These are phyloP conservation scores for Xylaria sp. DNA, from an alignment of 2,329 filamentous ascomycete species.

Conservation along the genomic window DNA sequence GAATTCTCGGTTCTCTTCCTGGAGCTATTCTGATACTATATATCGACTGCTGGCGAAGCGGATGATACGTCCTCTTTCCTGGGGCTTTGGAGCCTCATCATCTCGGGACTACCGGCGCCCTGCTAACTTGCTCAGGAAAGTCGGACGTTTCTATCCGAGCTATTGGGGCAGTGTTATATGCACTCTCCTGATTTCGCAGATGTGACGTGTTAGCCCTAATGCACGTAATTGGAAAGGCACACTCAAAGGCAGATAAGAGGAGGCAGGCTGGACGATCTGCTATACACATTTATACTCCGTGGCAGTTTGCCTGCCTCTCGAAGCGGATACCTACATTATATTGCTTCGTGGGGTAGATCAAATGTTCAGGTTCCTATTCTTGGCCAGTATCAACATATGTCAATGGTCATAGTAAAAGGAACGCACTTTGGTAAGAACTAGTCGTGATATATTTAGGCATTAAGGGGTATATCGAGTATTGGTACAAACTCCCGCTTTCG, in stretches of 20 bases:
- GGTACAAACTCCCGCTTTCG: neutral
- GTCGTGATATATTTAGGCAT: neutral
- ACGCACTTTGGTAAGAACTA: neutral
- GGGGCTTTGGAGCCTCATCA: neutral
- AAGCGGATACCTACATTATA: conserved; percentile 12
- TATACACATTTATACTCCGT: neutral
- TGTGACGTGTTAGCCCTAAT: conserved; percentile 8
- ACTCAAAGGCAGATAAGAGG: conserved; percentile 12
- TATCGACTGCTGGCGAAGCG: neutral
- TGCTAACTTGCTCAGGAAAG: neutral
- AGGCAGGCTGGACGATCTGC: conserved; percentile 24
- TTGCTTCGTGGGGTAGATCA: neutral
- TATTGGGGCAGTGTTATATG: neutral
- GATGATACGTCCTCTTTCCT: neutral
- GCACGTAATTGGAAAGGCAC: neutral
- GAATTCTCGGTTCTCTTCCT: neutral
- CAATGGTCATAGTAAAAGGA: neutral
- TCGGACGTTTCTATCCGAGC: neutral
- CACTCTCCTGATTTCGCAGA: neutral
- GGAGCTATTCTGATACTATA: neutral
- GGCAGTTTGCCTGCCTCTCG: neutral
- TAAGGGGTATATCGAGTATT: neutral
- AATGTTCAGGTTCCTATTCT: neutral
- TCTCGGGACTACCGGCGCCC: neutral
- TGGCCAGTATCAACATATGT: neutral